Conservation (phyloP, 139 green algal species). For the Ettlia oleoabundans region DNA sequence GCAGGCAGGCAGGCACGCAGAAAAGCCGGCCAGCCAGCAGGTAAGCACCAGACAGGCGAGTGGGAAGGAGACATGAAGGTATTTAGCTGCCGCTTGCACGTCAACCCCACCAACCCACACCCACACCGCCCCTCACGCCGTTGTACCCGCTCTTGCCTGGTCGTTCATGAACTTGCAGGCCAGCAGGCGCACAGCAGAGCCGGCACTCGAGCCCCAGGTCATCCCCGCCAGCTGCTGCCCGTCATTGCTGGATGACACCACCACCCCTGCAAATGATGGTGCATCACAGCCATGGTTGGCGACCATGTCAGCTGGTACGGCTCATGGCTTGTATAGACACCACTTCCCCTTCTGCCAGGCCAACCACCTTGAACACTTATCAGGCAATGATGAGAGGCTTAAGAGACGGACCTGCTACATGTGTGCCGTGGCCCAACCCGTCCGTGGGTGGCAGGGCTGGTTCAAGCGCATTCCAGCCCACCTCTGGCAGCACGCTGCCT, state of each 20-base stretch:
- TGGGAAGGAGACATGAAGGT: too few relatives aligned
- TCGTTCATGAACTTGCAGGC: conserved; percentile 36
- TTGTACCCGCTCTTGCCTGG: too few relatives aligned
- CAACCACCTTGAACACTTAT: too few relatives aligned
- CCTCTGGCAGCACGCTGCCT: not conserved
- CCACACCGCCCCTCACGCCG: too few relatives aligned
- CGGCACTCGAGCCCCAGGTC: not conserved
- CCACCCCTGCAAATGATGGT: conserved; percentile 23
- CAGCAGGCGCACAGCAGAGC: conserved; percentile 28
- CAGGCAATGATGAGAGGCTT: not conserved
- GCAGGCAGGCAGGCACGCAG: not conserved
- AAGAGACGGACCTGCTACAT: conserved; percentile 8
- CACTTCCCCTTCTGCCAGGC: too few relatives aligned
- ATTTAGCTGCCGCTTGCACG: too few relatives aligned
- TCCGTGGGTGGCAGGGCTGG: not conserved
- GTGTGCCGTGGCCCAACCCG: conserved; percentile 22
- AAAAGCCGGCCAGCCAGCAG: too few relatives aligned
- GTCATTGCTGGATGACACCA: conserved; percentile 18
- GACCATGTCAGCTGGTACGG: too few relatives aligned
- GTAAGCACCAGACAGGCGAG: too few relatives aligned
- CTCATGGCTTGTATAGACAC: too few relatives aligned
- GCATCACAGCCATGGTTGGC: too few relatives aligned
- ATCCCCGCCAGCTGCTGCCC: conserved; percentile 21
- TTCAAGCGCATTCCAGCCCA: conserved; percentile 10
- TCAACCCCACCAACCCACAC: too few relatives aligned